phyloP scores from a whole-genome alignment of 208 protist species.

The Angomonas ambiguus region DNA sequence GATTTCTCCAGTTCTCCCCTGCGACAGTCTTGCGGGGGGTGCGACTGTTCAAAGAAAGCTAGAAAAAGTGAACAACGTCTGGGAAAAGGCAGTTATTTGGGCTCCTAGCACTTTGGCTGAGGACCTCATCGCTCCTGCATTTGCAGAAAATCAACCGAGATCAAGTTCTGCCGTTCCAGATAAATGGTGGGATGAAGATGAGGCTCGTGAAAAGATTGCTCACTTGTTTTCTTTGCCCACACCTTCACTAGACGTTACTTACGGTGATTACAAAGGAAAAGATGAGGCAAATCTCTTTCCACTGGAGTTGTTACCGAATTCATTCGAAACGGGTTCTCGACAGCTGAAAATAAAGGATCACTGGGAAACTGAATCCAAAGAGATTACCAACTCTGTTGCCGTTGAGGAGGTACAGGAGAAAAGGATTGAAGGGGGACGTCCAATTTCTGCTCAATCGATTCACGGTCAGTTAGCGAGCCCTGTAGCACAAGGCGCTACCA shows the following conservation, averaged over 20 bases:
- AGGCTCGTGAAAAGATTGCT: conserved; percentile 13
- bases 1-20: conserved; percentile 68
- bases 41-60: conserved; percentile 12
- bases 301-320: background rate
- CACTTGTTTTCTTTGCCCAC: conserved; percentile 17
- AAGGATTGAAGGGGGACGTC: background rate
- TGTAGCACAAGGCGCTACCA: background rate
- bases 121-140: conserved; percentile 45
- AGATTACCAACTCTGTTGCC: background rate
- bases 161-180: conserved; percentile 1
- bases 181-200: background rate
- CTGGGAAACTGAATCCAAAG: background rate
- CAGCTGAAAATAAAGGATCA: background rate
- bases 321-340: background rate
- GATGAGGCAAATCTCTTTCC: conserved; percentile 6
- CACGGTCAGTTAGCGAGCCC: background rate
- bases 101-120: conserved; percentile 47
- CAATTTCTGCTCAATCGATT: background rate
- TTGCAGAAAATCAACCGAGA: conserved; percentile 56
- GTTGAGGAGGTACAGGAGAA: background rate
- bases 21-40: conserved; percentile 62
- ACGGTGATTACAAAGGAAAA: conserved; percentile 1
- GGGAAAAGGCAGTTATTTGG: conserved; percentile 43
- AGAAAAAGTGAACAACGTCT: conserved; percentile 14
- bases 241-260: conserved; percentile 16